Percentiles rank a stretch among this genome's conserved stretches.
Conservation (phyloP, 2,329 filamentous ascomycete species). For the Podosphaera xanthii region DNA sequence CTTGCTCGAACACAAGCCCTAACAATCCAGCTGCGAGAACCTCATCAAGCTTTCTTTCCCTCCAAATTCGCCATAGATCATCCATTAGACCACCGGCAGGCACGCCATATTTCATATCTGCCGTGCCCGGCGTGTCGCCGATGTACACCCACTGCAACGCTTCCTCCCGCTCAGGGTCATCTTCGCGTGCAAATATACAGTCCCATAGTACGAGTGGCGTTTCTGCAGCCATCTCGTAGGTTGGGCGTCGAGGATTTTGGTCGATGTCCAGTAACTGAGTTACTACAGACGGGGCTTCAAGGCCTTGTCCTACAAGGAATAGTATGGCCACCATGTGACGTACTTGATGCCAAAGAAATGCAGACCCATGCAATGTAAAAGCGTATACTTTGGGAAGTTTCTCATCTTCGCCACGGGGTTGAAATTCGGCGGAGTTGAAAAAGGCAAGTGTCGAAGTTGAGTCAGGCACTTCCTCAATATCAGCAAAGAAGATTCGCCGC, state of each 20-base stretch:
- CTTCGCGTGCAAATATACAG: slow-evolving; percentile 54
- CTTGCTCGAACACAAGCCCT: slow-evolving; percentile 29
- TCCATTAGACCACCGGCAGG: slow-evolving; percentile 39
- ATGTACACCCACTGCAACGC: slow-evolving; percentile 57
- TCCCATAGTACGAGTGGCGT: slow-evolving; percentile 87
- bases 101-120: slow-evolving; percentile 35
- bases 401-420: slow-evolving; percentile 9
- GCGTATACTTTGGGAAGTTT: slow-evolving; percentile 47
- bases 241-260: slow-evolving; percentile 51
- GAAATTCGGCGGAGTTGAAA: slow-evolving; percentile 24
- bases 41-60: slow-evolving; percentile 73
- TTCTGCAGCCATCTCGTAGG: slow-evolving; percentile 80
- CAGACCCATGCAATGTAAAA: slow-evolving; percentile 72
- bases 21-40: slow-evolving; percentile 55
- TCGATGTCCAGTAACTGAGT: slow-evolving; percentile 50
- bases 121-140: slow-evolving; percentile 37
- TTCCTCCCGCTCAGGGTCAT: slow-evolving; percentile 25
- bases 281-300: slow-evolving; percentile 55
- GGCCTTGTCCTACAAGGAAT: slow-evolving; percentile 77
- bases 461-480: slow-evolving; percentile 47
- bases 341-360: slow-evolving; percentile 96
- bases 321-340: slow-evolving; percentile 78
- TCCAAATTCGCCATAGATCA: slow-evolving; percentile 64
- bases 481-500: slow-evolving; percentile 56
- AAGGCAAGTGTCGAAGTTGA: slow-evolving; percentile 31